phyloP scores from a whole-genome alignment of 352 stramenopile species.

The Globisporangium splendens region DNA sequence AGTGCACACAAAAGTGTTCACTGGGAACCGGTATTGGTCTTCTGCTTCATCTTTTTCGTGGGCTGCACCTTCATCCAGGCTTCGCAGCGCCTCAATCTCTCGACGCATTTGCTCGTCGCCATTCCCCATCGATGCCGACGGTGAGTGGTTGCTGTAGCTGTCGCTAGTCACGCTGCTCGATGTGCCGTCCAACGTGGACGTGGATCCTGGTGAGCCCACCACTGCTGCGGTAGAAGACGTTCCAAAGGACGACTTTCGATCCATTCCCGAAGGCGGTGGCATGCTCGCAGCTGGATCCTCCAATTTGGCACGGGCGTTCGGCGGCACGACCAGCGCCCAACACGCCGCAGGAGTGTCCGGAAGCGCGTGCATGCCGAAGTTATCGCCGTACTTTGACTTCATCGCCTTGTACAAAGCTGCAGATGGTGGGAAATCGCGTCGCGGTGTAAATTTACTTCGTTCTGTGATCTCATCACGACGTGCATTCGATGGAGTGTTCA shows the following conservation, averaged over 20 bases:
- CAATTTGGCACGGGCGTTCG: constrained; percentile 53
- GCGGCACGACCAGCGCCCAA: constrained; percentile 74
- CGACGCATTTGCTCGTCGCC: constrained; percentile 16
- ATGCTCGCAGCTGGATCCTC: constrained; percentile 28
- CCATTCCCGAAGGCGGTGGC: constrained; percentile 7
- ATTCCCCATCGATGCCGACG: constrained; percentile 8
- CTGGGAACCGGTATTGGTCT: constrained; percentile 61
- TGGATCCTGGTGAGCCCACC: constrained; percentile 3
- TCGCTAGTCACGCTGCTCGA: constrained; percentile 17
- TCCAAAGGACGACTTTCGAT: constrained; percentile 5
- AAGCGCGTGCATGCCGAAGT: constrained; percentile 67
- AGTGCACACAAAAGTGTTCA: constrained; percentile 86
- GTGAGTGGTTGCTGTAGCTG: constrained; percentile 13
- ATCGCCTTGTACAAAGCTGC: constrained; percentile 82
- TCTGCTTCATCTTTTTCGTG: constrained; percentile 36
- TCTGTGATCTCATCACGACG: constrained; percentile 73
- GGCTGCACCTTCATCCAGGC: constrained; percentile 20
- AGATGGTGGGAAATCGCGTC: constrained; percentile 80
- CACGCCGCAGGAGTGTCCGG: constrained; percentile 70
- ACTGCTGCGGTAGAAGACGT: constrained; percentile 5
- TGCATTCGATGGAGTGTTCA: constrained; percentile 52
- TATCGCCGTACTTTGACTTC: constrained; percentile 78
- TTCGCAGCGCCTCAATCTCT: constrained; percentile 15
- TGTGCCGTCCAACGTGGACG: constrained; percentile 5
- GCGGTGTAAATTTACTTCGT: constrained; percentile 76